A percentile compares a stretch with the other conserved stretches of the same genome.
phyloP scores from a whole-genome alignment of 2,329 filamentous ascomycete species.

The Incumbomyces delicatus region DNA sequence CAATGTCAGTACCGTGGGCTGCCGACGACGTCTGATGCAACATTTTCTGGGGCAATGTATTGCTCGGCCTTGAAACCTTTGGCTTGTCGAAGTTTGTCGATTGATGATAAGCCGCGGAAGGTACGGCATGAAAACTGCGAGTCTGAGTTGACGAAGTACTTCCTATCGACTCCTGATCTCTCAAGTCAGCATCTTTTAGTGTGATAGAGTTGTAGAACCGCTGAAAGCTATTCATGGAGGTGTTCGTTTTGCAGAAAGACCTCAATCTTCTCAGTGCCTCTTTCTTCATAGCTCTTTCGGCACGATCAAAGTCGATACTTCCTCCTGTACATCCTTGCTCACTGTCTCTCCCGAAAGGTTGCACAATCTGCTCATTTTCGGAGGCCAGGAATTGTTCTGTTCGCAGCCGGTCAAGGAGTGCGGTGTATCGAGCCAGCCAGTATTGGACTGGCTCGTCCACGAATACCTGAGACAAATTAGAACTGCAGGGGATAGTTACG shows the following conservation, averaged over 20 bases:
- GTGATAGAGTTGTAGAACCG: slow-evolving; percentile 8
- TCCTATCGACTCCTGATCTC: too few species aligned
- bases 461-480: slow-evolving; percentile 10
- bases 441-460: slow-evolving; percentile 10
- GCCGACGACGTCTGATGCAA: too few species aligned
- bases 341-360: background rate
- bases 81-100: too few species aligned
- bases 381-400: background rate
- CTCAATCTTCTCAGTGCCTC: slow-evolving; percentile 12
- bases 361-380: too few species aligned
- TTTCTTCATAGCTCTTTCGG: slow-evolving; percentile 4
- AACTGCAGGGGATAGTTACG: background rate
- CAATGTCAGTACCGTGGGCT: too few species aligned
- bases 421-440: slow-evolving; percentile 17
- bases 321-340: background rate
- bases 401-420: slow-evolving; percentile 13
- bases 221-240: slow-evolving; percentile 14
- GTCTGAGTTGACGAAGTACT: too few species aligned
- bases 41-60: too few species aligned
- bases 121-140: too few species aligned
- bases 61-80: too few species aligned
- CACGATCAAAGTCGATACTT: slow-evolving; percentile 6
- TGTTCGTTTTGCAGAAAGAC: slow-evolving; percentile 11
- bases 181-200: background rate
- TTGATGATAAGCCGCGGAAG: too few species aligned